Base-by-base conservation (phyloP, 371 early-diverging fungal genomes). In the Synchytrium microbalum region DNA sequence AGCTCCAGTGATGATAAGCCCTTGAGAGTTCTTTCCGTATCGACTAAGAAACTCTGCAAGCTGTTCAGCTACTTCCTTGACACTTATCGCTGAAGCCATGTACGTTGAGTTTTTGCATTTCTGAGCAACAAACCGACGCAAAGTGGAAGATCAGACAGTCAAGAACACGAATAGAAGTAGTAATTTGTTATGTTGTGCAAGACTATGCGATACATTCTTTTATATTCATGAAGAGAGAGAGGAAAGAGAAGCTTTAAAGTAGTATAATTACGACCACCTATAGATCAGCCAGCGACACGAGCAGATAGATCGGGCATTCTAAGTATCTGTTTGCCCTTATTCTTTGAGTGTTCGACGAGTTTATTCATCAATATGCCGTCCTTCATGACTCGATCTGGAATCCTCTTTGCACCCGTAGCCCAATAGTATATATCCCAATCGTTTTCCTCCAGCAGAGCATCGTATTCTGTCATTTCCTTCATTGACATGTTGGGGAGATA, bases 341-440 rank as follows among this genome's bases (percentile, higher is more conserved):
- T 77, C 63, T 77, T 76, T 51, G 70, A 61, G 61, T 80, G 80
- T 65, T 80, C 80, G 27, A 80, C 67, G 68, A 80, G 58, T 29
- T 62, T 66, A 1, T 56, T 59, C 63, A 69, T 74, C 58, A 79
- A 67, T 26, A 30, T 29, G 54, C 74, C 59, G 32, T n/a, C 59
- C 58, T 54, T 61, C 59, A 64, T 55, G 32, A 77, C 67, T 26
- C 64, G 31, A 54, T 70, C 60, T 26, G 75, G 75, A 5, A 65
- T 61, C 32, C 46, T 29, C 59, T 60, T 67, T 38, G 58, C 63
- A 32, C 30, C 32, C 0, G 88, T 89, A 2, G 85, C 85, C 91
- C 92, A 96, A 69, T 96, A 93, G 70, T 90, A 95, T 64, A 95
- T 90, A 73, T 95, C 95, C 96, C 96, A 96, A 72, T 96, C 96